Base-by-base conservation (phyloP, 306 rosid genomes). In the Glycine tomentella region DNA sequence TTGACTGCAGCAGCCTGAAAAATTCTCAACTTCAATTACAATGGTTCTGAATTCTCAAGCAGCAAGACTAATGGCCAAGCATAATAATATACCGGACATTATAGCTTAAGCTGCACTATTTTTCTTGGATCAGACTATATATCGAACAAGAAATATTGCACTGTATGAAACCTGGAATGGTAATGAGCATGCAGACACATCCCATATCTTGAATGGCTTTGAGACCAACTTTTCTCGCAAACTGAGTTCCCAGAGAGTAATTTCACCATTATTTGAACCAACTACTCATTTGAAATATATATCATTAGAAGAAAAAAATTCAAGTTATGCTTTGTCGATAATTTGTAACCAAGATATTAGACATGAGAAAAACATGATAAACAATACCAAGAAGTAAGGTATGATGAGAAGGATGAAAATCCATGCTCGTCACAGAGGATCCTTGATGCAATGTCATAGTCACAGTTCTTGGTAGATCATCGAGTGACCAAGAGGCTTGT, bases 381-480 rank as follows among this genome's bases (percentile, higher is more conserved):
- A 55, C 58, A 74, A 69, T 85, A 92, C 98, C 98, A 80, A 94
- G 91, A 80, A 94, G 92, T 84, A 94, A 84, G 48, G 90, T 83
- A n/a, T 84, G 91, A 69, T 83, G 91, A 51, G 88, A 81, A 80
- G 95, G 98, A 84, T 92, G 97, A 87, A 94, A 94, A 77, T 94
- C 98, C 97, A 92, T 87, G 97, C 98, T 94, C 73, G 89, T 88
- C 51, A 92, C 90, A 20, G 86, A 56, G 34, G 97, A 87, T 44
- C 98, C 98, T 89, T 92, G 98, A 84, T 86, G 94, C 90, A 89
- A 62, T 45, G 91, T 84, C 85, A 86, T 78, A 52, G 92, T 93
- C 75, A 94, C 94, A 17, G 85, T 84, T 90, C 90, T 90, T 8
- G 98, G 98, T n/a, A 94, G 87, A 80, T 92, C 97, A 76, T 92